Percentiles rank a stretch among this genome's conserved stretches.
These are phyloP conservation scores for Rubia tinctorum DNA, from an alignment of 305 asterid species.

Conservation along the genomic window DNA sequence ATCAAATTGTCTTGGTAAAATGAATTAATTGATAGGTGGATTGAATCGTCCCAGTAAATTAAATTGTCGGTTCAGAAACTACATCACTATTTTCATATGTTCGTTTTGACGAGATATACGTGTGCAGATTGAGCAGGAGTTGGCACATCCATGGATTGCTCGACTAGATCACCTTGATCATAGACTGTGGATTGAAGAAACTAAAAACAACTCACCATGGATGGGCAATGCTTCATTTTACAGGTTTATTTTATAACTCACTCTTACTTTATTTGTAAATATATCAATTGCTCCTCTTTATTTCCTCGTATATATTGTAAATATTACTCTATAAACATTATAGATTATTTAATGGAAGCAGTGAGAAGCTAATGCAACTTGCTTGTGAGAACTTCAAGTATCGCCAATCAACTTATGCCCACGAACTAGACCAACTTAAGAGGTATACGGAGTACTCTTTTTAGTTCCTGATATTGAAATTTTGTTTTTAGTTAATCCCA, in stretches of 20 bases:
- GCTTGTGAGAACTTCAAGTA: constrained; percentile 46
- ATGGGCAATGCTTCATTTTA: constrained; percentile 39
- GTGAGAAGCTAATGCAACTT: constrained; percentile 43
- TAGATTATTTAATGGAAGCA: constrained; percentile 38
- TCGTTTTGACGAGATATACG: background rate
- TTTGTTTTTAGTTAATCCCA: too few species aligned
- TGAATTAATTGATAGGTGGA: too few species aligned
- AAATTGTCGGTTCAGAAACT: too few species aligned
- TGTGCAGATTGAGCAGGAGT: constrained; percentile 44
- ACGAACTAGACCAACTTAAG: constrained; percentile 54
- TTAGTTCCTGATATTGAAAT: too few species aligned
- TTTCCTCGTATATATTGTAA: background rate
- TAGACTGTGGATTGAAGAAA: constrained; percentile 61
- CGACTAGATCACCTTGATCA: constrained; percentile 61
- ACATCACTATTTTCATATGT: rapidly evolving
- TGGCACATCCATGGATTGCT: constrained; percentile 48
- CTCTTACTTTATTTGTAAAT: too few species aligned
- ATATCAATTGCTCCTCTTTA: too few species aligned
- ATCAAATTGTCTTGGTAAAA: too few species aligned
- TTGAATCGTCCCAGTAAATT: too few species aligned
- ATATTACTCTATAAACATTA: background rate
- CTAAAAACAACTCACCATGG: constrained; percentile 26
- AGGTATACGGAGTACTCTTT: constrained; percentile 23
- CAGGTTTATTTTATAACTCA: constrained; percentile 22
- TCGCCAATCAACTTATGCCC: constrained; percentile 36